A percentile compares a stretch with the other conserved stretches of the same genome.
These are phyloP conservation scores for Rhynchosporium secalis DNA, from an alignment of 2,329 filamentous ascomycete genomes.

Conservation along the genomic window DNA sequence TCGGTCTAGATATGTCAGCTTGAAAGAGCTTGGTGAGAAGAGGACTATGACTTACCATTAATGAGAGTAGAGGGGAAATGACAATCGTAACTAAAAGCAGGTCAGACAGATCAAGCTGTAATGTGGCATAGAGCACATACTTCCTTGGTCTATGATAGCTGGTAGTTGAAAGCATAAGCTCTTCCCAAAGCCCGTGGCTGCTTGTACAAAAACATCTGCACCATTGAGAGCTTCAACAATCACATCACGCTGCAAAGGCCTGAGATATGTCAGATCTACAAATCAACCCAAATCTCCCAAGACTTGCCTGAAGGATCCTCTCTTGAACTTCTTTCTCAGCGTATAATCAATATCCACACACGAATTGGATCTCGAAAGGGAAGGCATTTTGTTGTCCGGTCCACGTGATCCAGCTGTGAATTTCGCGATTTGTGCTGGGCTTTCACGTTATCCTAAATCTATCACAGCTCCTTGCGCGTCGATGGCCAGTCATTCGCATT, in stretches of 20 bases:
- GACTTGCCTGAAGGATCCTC: conserved; percentile 66
- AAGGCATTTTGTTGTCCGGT: conserved; percentile 29
- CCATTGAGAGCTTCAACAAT: conserved; percentile 78
- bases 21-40: background rate
- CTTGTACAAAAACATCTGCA: conserved; percentile 91
- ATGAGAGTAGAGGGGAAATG: conserved; percentile 80
- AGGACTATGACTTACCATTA: conserved; percentile 64
- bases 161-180: conserved; percentile 91
- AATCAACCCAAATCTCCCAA: background rate
- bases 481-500: background rate
- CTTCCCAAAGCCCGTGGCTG: conserved; percentile 88
- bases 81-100: conserved; percentile 73
- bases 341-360: conserved; percentile 72
- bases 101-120: conserved; percentile 24
- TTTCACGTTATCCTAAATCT: background rate
- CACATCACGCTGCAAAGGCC: conserved; percentile 84
- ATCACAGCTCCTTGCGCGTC: conserved; percentile 1
- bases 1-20: conserved; percentile 63
- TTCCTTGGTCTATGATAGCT: conserved; percentile 82
- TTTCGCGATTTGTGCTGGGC: background rate
- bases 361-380: conserved; percentile 49
- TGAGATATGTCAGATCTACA: conserved; percentile 40
- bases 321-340: conserved; percentile 70
- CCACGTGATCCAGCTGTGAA: conserved; percentile 2
- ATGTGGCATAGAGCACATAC: conserved; percentile 44